phyloP scores from a whole-genome alignment of 179 eudicot species.

The Monotropa hypopitys region DNA sequence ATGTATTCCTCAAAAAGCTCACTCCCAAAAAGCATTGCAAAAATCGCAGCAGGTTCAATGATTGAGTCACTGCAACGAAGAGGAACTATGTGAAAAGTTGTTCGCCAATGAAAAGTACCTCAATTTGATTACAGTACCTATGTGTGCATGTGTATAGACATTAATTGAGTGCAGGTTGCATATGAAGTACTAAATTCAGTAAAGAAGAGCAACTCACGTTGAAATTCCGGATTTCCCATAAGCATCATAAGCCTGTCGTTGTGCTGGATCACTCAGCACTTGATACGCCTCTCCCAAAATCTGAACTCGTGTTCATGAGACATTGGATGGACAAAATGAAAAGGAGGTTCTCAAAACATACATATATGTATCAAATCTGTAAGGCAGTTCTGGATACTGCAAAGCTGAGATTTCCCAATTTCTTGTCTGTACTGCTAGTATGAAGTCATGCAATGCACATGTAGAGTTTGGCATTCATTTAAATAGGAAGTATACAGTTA shows the following conservation, averaged over 20 bases:
- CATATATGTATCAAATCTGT: not conserved
- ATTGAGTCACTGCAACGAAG: conserved; percentile 58
- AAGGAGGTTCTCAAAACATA: not conserved
- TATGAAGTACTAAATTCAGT: not conserved
- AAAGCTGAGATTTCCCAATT: not conserved
- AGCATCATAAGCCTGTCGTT: conserved; percentile 86
- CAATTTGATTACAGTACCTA: not conserved
- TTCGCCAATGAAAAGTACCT: not conserved
- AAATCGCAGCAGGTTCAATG: conserved; percentile 94
- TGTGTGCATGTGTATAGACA: not conserved
- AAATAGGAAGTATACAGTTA: not conserved
- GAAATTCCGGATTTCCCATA: conserved; percentile 94
- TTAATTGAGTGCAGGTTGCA: not conserved
- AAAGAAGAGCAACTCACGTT: conserved; percentile 39
- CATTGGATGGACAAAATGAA: not conserved
- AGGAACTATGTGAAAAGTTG: not conserved
- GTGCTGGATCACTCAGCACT: conserved; percentile 88
- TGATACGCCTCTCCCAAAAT: conserved; percentile 96
- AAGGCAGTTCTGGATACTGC: not conserved
- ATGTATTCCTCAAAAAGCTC: conserved; percentile 98
- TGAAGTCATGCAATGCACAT: not conserved
- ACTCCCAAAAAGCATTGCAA: conserved; percentile 99
- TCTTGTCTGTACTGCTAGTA: not conserved
- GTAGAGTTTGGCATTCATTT: not conserved
- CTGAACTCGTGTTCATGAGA: conserved; percentile 26